Conservation (phyloP, 305 asterid genomes). For the Solanum hybrid region DNA sequence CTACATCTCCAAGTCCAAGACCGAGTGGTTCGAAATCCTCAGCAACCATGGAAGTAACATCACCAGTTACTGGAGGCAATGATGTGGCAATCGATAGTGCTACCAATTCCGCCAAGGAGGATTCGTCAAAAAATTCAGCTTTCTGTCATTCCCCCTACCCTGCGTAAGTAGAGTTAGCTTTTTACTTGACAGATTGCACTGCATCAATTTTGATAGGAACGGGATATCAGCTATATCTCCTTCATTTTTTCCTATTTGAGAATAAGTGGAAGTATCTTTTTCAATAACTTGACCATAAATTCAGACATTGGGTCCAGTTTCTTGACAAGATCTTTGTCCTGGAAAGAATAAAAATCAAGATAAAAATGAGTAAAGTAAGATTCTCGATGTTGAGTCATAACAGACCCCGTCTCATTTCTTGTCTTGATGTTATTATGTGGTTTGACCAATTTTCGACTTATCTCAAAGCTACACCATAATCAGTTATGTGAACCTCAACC, state of each 20-base stretch:
- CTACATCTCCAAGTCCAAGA: constrained; percentile 66
- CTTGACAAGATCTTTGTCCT: neutral
- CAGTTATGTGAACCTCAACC: too few relatives aligned
- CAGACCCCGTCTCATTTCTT: neutral
- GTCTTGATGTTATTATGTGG: neutral
- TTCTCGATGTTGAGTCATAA: neutral
- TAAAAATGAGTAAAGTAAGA: neutral
- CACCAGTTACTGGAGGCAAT: constrained; percentile 23
- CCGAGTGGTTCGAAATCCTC: constrained; percentile 37
- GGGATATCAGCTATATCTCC: neutral
- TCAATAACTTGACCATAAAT: neutral
- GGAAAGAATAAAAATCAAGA: neutral
- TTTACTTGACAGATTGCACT: neutral
- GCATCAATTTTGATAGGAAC: neutral
- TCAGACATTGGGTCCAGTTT: neutral
- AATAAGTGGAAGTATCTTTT: neutral
- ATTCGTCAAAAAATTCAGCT: constrained; percentile 8
- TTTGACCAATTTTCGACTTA: neutral
- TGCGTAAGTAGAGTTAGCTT: constrained; percentile 25
- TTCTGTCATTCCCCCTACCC: constrained; percentile 23
- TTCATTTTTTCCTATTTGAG: neutral
- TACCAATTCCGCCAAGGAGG: neutral
- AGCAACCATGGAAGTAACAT: constrained; percentile 14
- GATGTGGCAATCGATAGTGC: constrained; percentile 19
- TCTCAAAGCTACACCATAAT: too few relatives aligned